phyloP scores from a whole-genome alignment of 768 basidiomycete species.

The Hygrophoropsis aurantiaca region DNA sequence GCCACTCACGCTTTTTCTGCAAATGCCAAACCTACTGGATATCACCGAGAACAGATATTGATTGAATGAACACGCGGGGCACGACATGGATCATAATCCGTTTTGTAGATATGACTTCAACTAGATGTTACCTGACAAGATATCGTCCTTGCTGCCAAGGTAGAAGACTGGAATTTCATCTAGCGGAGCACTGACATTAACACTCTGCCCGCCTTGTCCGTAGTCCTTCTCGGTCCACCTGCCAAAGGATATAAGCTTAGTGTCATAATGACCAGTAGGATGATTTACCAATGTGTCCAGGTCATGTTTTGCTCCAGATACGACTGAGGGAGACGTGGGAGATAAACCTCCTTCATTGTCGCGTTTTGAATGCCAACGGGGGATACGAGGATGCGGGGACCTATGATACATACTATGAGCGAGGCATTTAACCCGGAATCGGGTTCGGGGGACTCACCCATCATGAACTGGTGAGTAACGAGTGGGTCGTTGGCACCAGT shows the following conservation, averaged over 20 bases:
- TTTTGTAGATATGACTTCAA: too few relatives aligned
- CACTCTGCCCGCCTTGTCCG: conserved; percentile 24
- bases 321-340: conserved; percentile 21
- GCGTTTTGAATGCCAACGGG: conserved; percentile 31
- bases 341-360: conserved; percentile 28
- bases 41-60: too few relatives aligned
- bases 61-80: too few relatives aligned
- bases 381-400: conserved; percentile 29
- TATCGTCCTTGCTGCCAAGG: conserved; percentile 29
- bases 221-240: conserved; percentile 36
- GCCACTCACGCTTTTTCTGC: too few relatives aligned
- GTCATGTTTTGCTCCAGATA: conserved; percentile 15
- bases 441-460: conserved; percentile 20
- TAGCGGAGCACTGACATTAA: conserved; percentile 30
- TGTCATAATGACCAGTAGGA: too few relatives aligned
- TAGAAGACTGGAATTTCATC: conserved; percentile 36
- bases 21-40: too few relatives aligned
- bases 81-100: too few relatives aligned
- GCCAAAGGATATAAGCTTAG: not conserved
- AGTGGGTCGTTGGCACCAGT: conserved; percentile 30
- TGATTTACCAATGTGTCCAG: conserved; percentile 36
- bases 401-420: conserved; percentile 11
- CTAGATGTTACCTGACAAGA: conserved; percentile 23
- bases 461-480: conserved; percentile 33
- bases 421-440: not conserved